Conservation (phyloP, 352 stramenopile genomes). For the Phytophthora pluvialis region DNA sequence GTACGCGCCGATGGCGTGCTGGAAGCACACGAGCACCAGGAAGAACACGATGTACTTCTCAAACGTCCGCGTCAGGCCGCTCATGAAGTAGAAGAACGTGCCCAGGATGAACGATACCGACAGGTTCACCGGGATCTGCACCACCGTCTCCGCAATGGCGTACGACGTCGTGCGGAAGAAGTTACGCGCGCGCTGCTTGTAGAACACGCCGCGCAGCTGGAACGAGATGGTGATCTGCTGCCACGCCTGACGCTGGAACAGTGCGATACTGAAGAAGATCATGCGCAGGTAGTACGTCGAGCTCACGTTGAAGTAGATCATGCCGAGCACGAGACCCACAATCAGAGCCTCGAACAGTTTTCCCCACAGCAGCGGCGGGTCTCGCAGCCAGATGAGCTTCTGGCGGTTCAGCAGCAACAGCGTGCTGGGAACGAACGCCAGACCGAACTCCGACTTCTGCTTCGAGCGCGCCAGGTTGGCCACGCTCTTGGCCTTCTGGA, state of each 20-base stretch:
- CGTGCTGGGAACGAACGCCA: slow-evolving; percentile 51
- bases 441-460: slow-evolving; percentile 57
- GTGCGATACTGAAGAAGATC: slow-evolving; percentile 72
- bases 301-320: slow-evolving; percentile 69
- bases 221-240: slow-evolving; percentile 78
- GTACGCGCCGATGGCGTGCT: slow-evolving; percentile 70
- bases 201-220: slow-evolving; percentile 86
- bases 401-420: slow-evolving; percentile 60
- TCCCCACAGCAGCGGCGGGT: slow-evolving; percentile 65
- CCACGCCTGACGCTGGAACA: slow-evolving; percentile 79
- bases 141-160: slow-evolving; percentile 66
- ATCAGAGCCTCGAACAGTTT: slow-evolving; percentile 71
- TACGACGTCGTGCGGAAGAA: slow-evolving; percentile 91
- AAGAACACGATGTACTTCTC: slow-evolving; percentile 84
- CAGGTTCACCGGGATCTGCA: slow-evolving; percentile 77
- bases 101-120: slow-evolving; percentile 62
- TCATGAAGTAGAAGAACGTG: slow-evolving; percentile 92
- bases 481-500: slow-evolving; percentile 59
- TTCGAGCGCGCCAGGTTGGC: slow-evolving; percentile 56
- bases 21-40: slow-evolving; percentile 78
- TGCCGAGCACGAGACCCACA: slow-evolving; percentile 85
- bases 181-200: slow-evolving; percentile 90
- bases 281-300: slow-evolving; percentile 71
- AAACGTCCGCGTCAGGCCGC: slow-evolving; percentile 69
- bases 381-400: slow-evolving; percentile 70